These are phyloP conservation scores for Thielaviopsis punctulata DNA, from an alignment of 2,329 filamentous ascomycete species.

Conservation along the genomic window DNA sequence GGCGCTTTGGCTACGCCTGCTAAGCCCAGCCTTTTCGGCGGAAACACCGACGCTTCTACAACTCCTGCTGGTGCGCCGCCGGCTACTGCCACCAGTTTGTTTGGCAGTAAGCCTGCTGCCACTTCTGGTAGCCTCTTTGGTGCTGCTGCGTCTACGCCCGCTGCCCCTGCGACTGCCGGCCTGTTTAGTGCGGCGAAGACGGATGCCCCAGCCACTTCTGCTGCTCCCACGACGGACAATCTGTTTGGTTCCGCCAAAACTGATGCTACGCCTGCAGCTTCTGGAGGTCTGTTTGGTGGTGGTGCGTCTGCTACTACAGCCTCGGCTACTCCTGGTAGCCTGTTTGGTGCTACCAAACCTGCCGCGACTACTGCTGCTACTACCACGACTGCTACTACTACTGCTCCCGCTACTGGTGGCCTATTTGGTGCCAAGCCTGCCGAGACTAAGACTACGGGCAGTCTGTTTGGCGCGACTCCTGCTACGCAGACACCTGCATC, in stretches of 20 bases:
- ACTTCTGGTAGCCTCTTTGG: slow-evolving; percentile 13
- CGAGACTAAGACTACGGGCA: slow-evolving; percentile 8
- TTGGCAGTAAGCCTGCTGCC: slow-evolving; percentile 16
- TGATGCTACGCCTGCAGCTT: slow-evolving; percentile 12
- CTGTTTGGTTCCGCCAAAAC: slow-evolving; percentile 11
- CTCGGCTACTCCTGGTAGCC: slow-evolving; percentile 10
- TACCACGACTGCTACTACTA: slow-evolving; percentile 11
- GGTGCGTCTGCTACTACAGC: not conserved
- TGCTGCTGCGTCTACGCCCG: slow-evolving; percentile 7
- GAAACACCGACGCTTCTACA: slow-evolving; percentile 26
- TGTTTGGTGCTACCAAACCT: slow-evolving; percentile 13
- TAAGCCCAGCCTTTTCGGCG: slow-evolving; percentile 12
- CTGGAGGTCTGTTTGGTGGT: slow-evolving; percentile 13
- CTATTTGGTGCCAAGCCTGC: slow-evolving; percentile 10
- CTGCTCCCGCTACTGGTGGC: slow-evolving; percentile 14
- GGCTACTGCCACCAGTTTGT: slow-evolving; percentile 18
- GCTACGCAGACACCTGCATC: slow-evolving; percentile 19
- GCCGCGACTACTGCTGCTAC: slow-evolving; percentile 14
- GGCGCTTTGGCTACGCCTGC: slow-evolving; percentile 37
- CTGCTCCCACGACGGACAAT: slow-evolving; percentile 15
- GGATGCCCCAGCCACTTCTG: slow-evolving; percentile 16
- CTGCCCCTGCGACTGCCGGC: slow-evolving; percentile 3
- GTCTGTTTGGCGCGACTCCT: slow-evolving; percentile 27
- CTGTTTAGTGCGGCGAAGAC: slow-evolving; percentile 12
- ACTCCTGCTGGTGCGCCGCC: slow-evolving; percentile 40